These are phyloP conservation scores for Panicum hallii DNA, from an alignment of 202 grass and related monocot species.

Conservation along the genomic window DNA sequence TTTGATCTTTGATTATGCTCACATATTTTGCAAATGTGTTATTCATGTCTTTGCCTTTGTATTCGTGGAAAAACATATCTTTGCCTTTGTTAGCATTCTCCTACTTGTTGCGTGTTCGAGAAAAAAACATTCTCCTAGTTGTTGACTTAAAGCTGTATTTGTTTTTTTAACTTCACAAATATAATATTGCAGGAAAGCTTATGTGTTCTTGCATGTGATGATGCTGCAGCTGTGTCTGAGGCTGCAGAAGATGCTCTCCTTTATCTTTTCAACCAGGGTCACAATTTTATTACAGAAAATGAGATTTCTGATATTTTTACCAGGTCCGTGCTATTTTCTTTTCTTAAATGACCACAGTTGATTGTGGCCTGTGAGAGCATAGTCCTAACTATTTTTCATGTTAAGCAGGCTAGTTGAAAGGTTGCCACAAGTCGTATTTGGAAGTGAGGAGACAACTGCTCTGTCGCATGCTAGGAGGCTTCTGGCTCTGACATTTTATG, in stretches of 20 bases:
- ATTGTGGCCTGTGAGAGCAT: slow-evolving; percentile 26
- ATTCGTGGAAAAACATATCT: not conserved
- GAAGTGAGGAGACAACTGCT: slow-evolving; percentile 76
- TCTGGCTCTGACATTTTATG: slow-evolving; percentile 81
- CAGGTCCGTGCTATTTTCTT: slow-evolving; percentile 61
- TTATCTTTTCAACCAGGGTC: slow-evolving; percentile 67
- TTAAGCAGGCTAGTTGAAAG: slow-evolving; percentile 74
- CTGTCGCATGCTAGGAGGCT: slow-evolving; percentile 87
- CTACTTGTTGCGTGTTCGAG: not conserved
- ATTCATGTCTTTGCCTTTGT: slow-evolving; percentile 19
- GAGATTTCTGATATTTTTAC: slow-evolving; percentile 89
- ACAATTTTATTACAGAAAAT: slow-evolving; percentile 69
- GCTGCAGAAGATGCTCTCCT: slow-evolving; percentile 74
- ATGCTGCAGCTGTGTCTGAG: slow-evolving; percentile 71
- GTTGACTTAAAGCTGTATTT: slow-evolving; percentile 30
- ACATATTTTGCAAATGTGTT: slow-evolving; percentile 26
- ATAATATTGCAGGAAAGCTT: slow-evolving; percentile 79
- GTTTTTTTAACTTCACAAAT: slow-evolving; percentile 42
- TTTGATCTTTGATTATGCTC: slow-evolving; percentile 25
- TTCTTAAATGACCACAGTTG: slow-evolving; percentile 43
- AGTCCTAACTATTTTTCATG: slow-evolving; percentile 57
- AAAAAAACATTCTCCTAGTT: slow-evolving; percentile 17
- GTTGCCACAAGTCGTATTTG: slow-evolving; percentile 78
- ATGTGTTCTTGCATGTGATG: slow-evolving; percentile 82
- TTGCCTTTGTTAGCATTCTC: slow-evolving; percentile 21